A percentile compares a stretch with the other conserved stretches of the same genome.
Evolutionary conservation across 441 rosid genomes (phyloP).

Genomic region (Gossypium aridum): DNA sequence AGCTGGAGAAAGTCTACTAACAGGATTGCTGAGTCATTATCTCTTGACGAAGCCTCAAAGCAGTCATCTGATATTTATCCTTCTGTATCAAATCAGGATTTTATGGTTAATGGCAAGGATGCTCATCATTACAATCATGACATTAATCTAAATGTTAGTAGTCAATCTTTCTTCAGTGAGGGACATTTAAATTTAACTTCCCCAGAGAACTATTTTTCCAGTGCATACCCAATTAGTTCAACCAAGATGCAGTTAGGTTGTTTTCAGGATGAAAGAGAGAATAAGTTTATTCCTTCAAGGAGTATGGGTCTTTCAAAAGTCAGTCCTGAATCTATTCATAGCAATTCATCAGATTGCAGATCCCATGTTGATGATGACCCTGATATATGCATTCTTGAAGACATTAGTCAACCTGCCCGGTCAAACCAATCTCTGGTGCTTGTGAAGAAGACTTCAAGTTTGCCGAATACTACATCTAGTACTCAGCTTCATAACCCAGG

Average conservation of each 20-base stretch:
- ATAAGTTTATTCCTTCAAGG: conserved; percentile 27
- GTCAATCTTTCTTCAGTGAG: conserved; percentile 15
- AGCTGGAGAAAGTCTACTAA: conserved; percentile 12
- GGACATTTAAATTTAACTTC: conserved; percentile 22
- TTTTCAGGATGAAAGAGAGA: conserved; percentile 28
- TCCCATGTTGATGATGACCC: conserved; percentile 58
- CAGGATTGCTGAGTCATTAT: conserved; percentile 19
- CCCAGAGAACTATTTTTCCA: conserved; percentile 25
- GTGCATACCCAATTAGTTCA: conserved; percentile 26
- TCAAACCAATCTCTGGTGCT: conserved; percentile 26
- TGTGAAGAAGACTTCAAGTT: conserved; percentile 18
- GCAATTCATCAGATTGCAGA: conserved; percentile 52
- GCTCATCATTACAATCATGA: conserved; percentile 21
- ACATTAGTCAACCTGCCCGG: conserved; percentile 51
- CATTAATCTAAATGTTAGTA: conserved; percentile 21
- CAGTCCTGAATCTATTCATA: conserved; percentile 66
- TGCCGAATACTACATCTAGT: conserved; percentile 23
- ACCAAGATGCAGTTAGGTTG: conserved; percentile 26
- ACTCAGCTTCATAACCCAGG: conserved; percentile 30
- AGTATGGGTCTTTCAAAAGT: conserved; percentile 36
- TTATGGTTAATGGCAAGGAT: conserved; percentile 15
- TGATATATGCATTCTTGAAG: conserved; percentile 77
- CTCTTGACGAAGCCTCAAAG: conserved; percentile 25
- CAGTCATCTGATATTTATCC: conserved; percentile 26
- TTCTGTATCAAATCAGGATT: conserved; percentile 18